phyloP scores from a whole-genome alignment of 768 basidiomycete genomes.

The Porphyrellus cyaneotinctus region DNA sequence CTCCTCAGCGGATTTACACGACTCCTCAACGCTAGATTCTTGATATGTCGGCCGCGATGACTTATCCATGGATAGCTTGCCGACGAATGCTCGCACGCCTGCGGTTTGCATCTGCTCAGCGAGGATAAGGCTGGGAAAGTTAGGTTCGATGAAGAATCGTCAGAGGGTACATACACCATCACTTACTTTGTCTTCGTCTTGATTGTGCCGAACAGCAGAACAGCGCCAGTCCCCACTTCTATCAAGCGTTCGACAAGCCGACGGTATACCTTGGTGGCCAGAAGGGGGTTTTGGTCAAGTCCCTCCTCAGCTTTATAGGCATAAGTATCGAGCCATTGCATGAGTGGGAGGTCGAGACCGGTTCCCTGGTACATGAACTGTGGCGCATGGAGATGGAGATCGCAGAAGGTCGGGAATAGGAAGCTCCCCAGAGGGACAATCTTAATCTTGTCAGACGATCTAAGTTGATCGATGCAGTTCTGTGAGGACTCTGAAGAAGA shows the following conservation, averaged over 20 bases:
- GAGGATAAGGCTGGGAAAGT: slow-evolving; percentile 58
- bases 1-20: slow-evolving; percentile 47
- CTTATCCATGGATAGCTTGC: slow-evolving; percentile 88
- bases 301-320: slow-evolving; percentile 79
- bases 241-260: slow-evolving; percentile 63
- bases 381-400: slow-evolving; percentile 84
- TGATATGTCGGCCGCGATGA: slow-evolving; percentile 68
- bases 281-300: slow-evolving; percentile 55
- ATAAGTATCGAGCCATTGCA: slow-evolving; percentile 81
- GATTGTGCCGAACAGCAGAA: slow-evolving; percentile 81
- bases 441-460: slow-evolving; percentile 22
- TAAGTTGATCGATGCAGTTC: slow-evolving; percentile 25
- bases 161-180: neutral
- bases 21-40: slow-evolving; percentile 50
- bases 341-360: slow-evolving; percentile 77
- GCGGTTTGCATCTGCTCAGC: slow-evolving; percentile 67
- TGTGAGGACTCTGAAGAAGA: slow-evolving; percentile 35
- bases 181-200: slow-evolving; percentile 76
- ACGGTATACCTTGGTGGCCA: slow-evolving; percentile 66
- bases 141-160: neutral
- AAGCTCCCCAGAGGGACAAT: slow-evolving; percentile 54
- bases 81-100: slow-evolving; percentile 79
- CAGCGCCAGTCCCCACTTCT: slow-evolving; percentile 73
- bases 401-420: slow-evolving; percentile 74
- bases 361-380: slow-evolving; percentile 88